These are phyloP conservation scores for Podaxis sp. DNA, from an alignment of 768 basidiomycete genomes.

Conservation along the genomic window DNA sequence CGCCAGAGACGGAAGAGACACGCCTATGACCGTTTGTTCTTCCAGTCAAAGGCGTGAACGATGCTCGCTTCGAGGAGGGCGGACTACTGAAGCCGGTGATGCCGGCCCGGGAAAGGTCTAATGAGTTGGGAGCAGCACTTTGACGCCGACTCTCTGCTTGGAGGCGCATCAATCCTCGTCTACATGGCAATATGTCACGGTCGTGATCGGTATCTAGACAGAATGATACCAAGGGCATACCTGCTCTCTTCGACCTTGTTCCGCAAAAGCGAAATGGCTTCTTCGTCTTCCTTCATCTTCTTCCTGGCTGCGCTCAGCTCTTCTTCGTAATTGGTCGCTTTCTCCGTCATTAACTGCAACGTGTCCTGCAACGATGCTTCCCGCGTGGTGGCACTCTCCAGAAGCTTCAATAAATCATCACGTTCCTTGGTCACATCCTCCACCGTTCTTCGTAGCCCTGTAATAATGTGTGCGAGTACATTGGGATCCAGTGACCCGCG, in stretches of 20 bases:
- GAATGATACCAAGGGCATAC: slow-evolving; percentile 34
- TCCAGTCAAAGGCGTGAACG: slow-evolving; percentile 71
- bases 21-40: slow-evolving; percentile 54
- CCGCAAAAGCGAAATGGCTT: slow-evolving; percentile 69
- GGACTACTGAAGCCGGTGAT: slow-evolving; percentile 35
- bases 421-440: slow-evolving; percentile 65
- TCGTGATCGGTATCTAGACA: slow-evolving; percentile 1
- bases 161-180: slow-evolving; percentile 82
- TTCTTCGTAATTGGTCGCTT: slow-evolving; percentile 54
- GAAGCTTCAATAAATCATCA: slow-evolving; percentile 54
- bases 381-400: slow-evolving; percentile 45
- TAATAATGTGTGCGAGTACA: slow-evolving; percentile 72
- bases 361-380: slow-evolving; percentile 63
- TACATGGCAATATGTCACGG: slow-evolving; percentile 21
- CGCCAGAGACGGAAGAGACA: slow-evolving; percentile 70
- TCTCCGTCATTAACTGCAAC: slow-evolving; percentile 60
- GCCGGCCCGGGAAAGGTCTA: slow-evolving; percentile 49
- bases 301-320: slow-evolving; percentile 45
- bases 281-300: slow-evolving; percentile 67
- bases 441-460: slow-evolving; percentile 64
- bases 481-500: slow-evolving; percentile 64
- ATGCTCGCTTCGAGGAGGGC: slow-evolving; percentile 62
- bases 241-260: slow-evolving; percentile 88
- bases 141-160: slow-evolving; percentile 73
- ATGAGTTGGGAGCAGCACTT: slow-evolving; percentile 43